A percentile compares a stretch with the other conserved stretches of the same genome.
Conservation (phyloP, 257 asterid species). For the Ballota nigra region DNA sequence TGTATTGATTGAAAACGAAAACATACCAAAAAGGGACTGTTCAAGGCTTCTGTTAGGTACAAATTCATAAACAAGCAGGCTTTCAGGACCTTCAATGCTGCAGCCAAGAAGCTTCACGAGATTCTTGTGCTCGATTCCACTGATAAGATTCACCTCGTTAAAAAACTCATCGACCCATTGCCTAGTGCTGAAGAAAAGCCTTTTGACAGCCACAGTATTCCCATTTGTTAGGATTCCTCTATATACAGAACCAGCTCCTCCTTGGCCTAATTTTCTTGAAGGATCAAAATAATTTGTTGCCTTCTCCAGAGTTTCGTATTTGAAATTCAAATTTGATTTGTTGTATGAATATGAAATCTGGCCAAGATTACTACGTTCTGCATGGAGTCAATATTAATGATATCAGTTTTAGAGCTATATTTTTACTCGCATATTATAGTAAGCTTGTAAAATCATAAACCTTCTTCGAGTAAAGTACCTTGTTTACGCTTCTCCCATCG, state of each 20-base stretch:
- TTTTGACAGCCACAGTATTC: constrained; percentile 72
- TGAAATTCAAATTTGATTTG: constrained; percentile 72
- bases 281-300: constrained; percentile 75
- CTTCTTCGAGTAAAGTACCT: constrained; percentile 41
- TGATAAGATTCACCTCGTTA: constrained; percentile 76
- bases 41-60: constrained; percentile 82
- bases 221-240: constrained; percentile 68
- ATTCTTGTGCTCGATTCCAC: constrained; percentile 85
- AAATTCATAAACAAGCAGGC: constrained; percentile 76
- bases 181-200: constrained; percentile 74
- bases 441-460: background rate
- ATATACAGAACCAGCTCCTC: constrained; percentile 86
- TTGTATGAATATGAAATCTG: constrained; percentile 54
- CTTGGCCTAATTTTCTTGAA: constrained; percentile 71
- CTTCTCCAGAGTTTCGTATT: constrained; percentile 80
- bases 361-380: constrained; percentile 75
- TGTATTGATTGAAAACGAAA: background rate
- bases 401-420: background rate
- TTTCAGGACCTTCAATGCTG: constrained; percentile 95
- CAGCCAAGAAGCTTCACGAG: constrained; percentile 95
- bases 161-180: constrained; percentile 98
- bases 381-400: constrained; percentile 1
- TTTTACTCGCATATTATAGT: background rate
- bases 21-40: constrained; percentile 57
- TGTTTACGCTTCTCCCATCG: constrained; percentile 47